Base-by-base conservation (phyloP, 768 basidiomycete genomes). In the Suillus subluteus region DNA sequence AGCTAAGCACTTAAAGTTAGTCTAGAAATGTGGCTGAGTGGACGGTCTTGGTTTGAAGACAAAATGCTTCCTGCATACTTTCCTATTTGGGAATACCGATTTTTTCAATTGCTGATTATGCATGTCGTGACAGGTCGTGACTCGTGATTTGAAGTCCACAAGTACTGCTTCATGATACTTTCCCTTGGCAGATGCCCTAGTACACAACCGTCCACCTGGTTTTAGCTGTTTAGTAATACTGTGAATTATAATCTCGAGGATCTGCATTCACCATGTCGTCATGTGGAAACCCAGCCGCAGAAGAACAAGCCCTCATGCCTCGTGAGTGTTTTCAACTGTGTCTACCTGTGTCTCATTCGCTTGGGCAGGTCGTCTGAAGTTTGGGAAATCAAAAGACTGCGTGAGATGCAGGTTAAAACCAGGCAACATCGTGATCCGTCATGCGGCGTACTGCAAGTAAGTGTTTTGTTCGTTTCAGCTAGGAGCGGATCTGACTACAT, bases 401-500 rank as follows among this genome's bases (percentile, higher is more conserved):
- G 82, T 92, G n/a, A 90, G 88, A 71, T 95, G 93, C 77, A 94
- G 92, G 74, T 79, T 76, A 38, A 84, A 83, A 32, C 69, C 64
- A 8, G 93, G 91, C 30, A 91, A 88, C 62, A 79, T 94, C 37
- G 88, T 93, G 58, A 87, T 94, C 64, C 84, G 91, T 50, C 91
- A 94, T 74, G 87, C 90, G 16, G 90, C 92, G 23, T 95, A 94
- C 73, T 95, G 93, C 91, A 92, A 88, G 92, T 92, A 72, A 71
- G 18, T 26, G 5, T 44, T 21, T 9, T 43, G 21, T 58, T 44
- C 26, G 55, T 66, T 41, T 59, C 58, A 43, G 30, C 30, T 16
- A 48, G 37, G 16, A 18, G 30, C 59, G 11, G 3, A 46, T 61
- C 18, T 43, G 59, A 55, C 52, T 58, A 40, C 44, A 52, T 48